Evolutionary conservation across 2,329 filamentous ascomycete species (phyloP).

Genomic region (Aspergillus pseudotamarii): DNA sequence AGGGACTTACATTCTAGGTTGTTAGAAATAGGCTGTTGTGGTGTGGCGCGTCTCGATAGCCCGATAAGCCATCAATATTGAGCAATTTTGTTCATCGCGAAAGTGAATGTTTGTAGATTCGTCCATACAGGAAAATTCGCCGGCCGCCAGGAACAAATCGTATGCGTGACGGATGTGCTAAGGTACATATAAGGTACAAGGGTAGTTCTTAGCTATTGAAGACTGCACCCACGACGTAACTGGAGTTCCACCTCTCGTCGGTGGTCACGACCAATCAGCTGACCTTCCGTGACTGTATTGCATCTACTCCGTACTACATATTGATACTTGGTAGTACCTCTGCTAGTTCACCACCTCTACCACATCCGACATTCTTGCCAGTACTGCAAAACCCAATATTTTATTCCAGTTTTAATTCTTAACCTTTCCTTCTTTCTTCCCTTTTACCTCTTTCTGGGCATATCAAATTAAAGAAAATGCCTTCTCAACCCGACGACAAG

Average conservation of each 20-base stretch:
- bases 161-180: background rate
- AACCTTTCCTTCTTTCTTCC: background rate
- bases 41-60: background rate
- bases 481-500: conserved; percentile 48
- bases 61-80: background rate
- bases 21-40: conserved; percentile 29
- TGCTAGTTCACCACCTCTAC: background rate
- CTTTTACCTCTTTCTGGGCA: background rate
- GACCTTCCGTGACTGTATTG: background rate
- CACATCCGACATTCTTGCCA: background rate
- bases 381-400: background rate
- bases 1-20: conserved; percentile 25
- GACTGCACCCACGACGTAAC: too few species aligned
- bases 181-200: too few species aligned
- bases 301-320: background rate
- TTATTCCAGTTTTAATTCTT: background rate
- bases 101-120: background rate
- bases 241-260: background rate
- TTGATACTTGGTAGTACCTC: too few species aligned
- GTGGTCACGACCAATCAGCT: background rate
- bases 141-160: background rate
- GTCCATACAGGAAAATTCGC: background rate
- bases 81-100: background rate
- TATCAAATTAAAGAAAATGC: conserved; percentile 32
- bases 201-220: too few species aligned